Evolutionary conservation across 306 rosid genomes (phyloP).

Genomic region (Inga leiocalycina): DNA sequence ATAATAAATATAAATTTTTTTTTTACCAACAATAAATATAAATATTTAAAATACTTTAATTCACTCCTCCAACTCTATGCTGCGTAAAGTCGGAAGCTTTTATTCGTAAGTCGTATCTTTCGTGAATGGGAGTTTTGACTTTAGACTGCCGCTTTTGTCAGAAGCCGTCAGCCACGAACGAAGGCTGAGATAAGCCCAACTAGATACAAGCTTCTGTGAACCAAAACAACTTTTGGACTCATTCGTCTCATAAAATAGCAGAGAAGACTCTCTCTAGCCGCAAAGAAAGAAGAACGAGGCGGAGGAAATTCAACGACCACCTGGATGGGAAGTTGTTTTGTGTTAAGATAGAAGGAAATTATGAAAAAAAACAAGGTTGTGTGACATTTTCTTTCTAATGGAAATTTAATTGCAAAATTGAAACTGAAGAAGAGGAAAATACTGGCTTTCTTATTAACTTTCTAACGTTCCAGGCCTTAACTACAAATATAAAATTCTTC

Average conservation of each 20-base stretch:
- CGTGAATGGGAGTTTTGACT: background rate
- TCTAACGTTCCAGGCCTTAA: conserved; percentile 56
- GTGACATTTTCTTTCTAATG: background rate
- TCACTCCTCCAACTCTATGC: too few species aligned
- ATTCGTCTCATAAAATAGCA: background rate
- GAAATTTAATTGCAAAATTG: background rate
- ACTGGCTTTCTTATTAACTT: conserved; percentile 37
- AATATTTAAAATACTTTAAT: too few species aligned
- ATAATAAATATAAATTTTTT: too few species aligned
- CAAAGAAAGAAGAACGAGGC: background rate
- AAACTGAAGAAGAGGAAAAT: conserved; percentile 11
- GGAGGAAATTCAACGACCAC: background rate
- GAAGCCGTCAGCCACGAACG: background rate
- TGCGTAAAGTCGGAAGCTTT: too few species aligned
- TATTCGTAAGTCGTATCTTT: too few species aligned
- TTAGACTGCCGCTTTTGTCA: background rate
- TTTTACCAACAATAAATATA: too few species aligned
- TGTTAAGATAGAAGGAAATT: background rate
- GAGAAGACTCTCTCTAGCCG: background rate
- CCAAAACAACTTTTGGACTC: background rate
- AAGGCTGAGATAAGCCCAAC: background rate
- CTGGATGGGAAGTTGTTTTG: too few species aligned
- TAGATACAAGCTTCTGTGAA: background rate
- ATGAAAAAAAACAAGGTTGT: background rate
- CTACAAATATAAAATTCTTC: conserved; percentile 52